These are phyloP conservation scores for Gentiana dahurica DNA, from an alignment of 257 asterid genomes.

Conservation along the genomic window DNA sequence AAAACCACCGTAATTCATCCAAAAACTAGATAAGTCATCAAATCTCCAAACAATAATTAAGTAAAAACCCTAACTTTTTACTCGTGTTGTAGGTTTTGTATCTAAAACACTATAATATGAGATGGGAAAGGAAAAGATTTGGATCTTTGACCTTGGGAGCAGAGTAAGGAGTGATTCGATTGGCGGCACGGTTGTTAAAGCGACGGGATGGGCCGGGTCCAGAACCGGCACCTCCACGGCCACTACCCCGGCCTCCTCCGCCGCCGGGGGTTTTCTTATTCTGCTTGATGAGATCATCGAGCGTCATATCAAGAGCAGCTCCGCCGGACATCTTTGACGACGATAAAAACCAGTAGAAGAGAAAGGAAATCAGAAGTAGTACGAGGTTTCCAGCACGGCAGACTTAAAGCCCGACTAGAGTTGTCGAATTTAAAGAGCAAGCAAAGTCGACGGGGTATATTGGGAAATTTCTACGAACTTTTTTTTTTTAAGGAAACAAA, in stretches of 20 bases:
- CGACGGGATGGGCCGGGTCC: conserved; percentile 89
- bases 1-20: neutral
- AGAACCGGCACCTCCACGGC: conserved; percentile 33
- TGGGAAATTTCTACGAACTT: too few relatives aligned
- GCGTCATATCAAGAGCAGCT: conserved; percentile 72
- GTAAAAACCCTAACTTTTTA: neutral
- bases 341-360: conserved; percentile 7
- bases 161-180: conserved; percentile 59
- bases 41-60: neutral
- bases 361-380: neutral
- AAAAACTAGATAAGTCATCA: neutral
- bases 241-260: conserved; percentile 44
- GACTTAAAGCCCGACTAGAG: too few relatives aligned
- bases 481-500: too few relatives aligned
- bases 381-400: too few relatives aligned
- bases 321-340: conserved; percentile 51
- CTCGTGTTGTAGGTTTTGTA: too few relatives aligned
- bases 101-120: neutral
- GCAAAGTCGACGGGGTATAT: too few relatives aligned
- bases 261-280: conserved; percentile 50
- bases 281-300: conserved; percentile 89
- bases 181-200: conserved; percentile 42
- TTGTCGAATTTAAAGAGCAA: too few relatives aligned
- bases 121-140: neutral
- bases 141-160: conserved; percentile 63